Evolutionary conservation across 495 filamentous ascomycete species (phyloP), one percentile per base, ranked within the genome.

Genomic region (Rhypophila decipiens): DNA sequence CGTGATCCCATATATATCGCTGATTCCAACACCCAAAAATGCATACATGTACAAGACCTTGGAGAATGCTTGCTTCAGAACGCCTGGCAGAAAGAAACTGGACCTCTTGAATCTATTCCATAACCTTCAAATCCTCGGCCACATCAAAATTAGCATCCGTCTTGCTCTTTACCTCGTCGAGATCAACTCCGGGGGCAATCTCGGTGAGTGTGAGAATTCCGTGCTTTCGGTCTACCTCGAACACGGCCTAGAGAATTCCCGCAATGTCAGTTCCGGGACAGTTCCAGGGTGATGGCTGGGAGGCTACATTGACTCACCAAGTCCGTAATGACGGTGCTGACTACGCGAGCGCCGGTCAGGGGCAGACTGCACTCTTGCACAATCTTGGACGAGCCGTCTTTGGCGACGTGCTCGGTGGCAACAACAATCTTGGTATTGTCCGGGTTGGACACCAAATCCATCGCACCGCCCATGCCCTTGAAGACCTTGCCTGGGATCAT

Each of bases 381-480:
- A 43, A 82, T 71, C 69, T 82, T 82, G 47, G 74, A 72, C 21
- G 69, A 58, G 8, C 78, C 78, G 44, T 77, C 76, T 68, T 80
- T 81, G 52, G 77, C 77, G 11, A 78, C 73, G 53, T 82, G 78
- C 57, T 82, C 78, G 33, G 78, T 82, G 5, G 77, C 72, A 0
- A 82, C 76, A 5, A 82, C 77, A 46, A 82, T 76, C 64, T 80
- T 81, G 37, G 78, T 82, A 42, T 59, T 65, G 44, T 78, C 71
- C 22, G 78, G 78, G 56, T 81, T 79, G 18, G 70, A 75, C 13
- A 81, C 77, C 24, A 82, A 65, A 56, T 82, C 78, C 78, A 82
- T 82, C 12, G 78, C 78, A 9, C 78, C 78, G 36, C 78, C 78
- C 71, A 82, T 80, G 19, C 78, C 78, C 69, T 81, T 82, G 63